These are phyloP conservation scores for Trichodelitschia bisporula DNA, from an alignment of 495 filamentous ascomycete genomes.

Conservation along the genomic window DNA sequence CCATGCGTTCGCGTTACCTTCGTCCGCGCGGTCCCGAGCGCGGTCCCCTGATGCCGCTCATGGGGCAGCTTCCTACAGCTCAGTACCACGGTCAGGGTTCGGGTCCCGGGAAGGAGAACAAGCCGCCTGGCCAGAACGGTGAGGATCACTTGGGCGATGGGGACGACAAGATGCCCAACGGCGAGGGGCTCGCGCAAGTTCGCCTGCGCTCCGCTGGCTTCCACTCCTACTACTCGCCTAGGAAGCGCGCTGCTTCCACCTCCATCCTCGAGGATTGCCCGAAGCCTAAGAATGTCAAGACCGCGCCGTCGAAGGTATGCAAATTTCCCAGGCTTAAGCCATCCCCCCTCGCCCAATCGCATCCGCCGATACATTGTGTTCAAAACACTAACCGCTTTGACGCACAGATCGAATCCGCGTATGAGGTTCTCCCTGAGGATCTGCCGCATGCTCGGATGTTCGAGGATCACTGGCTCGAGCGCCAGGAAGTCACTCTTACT, in stretches of 20 bases:
- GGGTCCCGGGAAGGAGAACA: slow-evolving; percentile 1
- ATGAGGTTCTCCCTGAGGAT: slow-evolving; percentile 29
- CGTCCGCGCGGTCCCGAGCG: too few species aligned
- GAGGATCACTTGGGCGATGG: too few species aligned
- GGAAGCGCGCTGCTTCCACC: too few species aligned
- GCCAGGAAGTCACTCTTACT: slow-evolving; percentile 36
- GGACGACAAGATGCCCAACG: too few species aligned
- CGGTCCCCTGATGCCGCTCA: too few species aligned
- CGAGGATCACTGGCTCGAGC: slow-evolving; percentile 37
- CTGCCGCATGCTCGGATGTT: slow-evolving; percentile 31
- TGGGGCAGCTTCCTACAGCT: slow-evolving; percentile 5
- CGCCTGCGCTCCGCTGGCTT: too few species aligned
- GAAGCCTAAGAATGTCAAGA: neutral
- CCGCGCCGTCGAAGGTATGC: slow-evolving; percentile 2
- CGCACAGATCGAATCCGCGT: too few species aligned
- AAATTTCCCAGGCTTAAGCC: neutral
- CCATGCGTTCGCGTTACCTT: slow-evolving; percentile 10
- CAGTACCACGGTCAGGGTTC: slow-evolving; percentile 7
- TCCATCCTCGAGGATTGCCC: too few species aligned
- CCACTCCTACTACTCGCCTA: too few species aligned
- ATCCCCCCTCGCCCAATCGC: neutral
- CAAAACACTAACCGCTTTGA: slow-evolving; percentile 5
- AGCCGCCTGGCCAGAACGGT: too few species aligned
- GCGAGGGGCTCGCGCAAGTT: too few species aligned
- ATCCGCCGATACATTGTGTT: slow-evolving; percentile 4